Evolutionary conservation across 805 yeast genomes (phyloP), one percentile per base, ranked within the genome.

Genomic region (Candida ulmi): DNA sequence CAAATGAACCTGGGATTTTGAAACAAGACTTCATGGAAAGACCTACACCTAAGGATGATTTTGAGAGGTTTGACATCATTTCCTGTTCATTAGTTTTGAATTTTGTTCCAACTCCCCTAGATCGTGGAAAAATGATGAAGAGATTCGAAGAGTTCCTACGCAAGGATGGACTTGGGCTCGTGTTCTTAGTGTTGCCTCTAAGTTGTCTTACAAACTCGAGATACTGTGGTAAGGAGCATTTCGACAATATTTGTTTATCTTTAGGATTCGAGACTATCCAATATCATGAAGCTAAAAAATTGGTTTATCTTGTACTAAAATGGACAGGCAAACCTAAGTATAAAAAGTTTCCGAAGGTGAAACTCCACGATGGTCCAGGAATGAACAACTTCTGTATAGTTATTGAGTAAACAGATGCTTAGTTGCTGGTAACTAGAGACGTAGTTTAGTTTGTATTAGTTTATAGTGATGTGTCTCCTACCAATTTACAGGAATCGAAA

Each of bases 71-170:
- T 55, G 71, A 81, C 46, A 52, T 87, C 21, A 66, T 91, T 1
- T 86, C 95, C 8, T 83, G 95, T 45, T 87, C 96, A 0, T 60
- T 91, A 40, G 99, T 91, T 29, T 65, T 91, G 12, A 91, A 91
- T 56, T 91, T 86, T 61, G 96, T 91, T 1, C 86, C 96, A 0
- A 76, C 76, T 1, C 77, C 90, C 0, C 52, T 51, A 8, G 73
- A 63, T 12, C 63, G 99, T 38, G 97, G 97, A 3, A 74, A 72
- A 5, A 91, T 91, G 97, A 63, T 88, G 46, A 52, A 54, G 27
- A 57, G 83, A 40, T 73, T 87, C 9, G 62, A 75, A 4, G 41
- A 63, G 21, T 90, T 86, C 52, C 62, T 90, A 29, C 61, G 60
- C 4, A 67, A 38, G 19, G 40, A 43, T 1, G 33, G 41, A 8